Conservation (phyloP, 345 rosid species). For the Turnera subulata region DNA sequence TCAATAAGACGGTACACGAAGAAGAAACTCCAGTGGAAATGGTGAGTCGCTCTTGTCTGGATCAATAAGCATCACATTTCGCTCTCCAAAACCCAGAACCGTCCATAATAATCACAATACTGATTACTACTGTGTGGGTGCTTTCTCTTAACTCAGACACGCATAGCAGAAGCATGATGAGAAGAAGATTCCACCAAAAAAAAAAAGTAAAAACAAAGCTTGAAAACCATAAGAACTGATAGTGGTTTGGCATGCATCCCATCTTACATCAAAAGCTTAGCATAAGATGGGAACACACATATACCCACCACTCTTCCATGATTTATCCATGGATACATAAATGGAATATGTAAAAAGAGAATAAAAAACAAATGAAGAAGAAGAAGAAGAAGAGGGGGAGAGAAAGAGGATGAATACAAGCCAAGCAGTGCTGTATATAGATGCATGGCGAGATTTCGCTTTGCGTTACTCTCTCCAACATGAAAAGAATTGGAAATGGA, state of each 20-base stretch:
- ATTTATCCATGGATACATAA: not conserved
- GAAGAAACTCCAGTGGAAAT: too few relatives aligned
- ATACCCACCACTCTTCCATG: too few relatives aligned
- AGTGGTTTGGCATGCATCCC: not conserved
- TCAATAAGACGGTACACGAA: too few relatives aligned
- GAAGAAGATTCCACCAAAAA: not conserved
- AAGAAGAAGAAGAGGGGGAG: not conserved
- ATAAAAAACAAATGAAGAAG: not conserved
- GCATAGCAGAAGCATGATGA: not conserved
- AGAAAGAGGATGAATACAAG: not conserved
- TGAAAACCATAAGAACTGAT: not conserved
- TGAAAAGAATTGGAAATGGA: not conserved
- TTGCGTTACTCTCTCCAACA: not conserved
- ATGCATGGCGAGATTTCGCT: not conserved
- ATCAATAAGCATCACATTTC: not conserved
- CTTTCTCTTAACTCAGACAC: not conserved
- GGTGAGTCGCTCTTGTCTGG: not conserved
- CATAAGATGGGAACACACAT: not conserved
- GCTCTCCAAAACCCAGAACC: not conserved
- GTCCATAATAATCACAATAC: not conserved
- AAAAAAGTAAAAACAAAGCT: not conserved
- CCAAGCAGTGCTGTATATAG: not conserved
- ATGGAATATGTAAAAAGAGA: not conserved
- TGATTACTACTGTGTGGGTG: not conserved
- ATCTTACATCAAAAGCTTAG: not conserved